Percentiles rank a stretch among this genome's conserved stretches.
Conservation (phyloP, 345 rosid genomes). For the Citrus reticulata region DNA sequence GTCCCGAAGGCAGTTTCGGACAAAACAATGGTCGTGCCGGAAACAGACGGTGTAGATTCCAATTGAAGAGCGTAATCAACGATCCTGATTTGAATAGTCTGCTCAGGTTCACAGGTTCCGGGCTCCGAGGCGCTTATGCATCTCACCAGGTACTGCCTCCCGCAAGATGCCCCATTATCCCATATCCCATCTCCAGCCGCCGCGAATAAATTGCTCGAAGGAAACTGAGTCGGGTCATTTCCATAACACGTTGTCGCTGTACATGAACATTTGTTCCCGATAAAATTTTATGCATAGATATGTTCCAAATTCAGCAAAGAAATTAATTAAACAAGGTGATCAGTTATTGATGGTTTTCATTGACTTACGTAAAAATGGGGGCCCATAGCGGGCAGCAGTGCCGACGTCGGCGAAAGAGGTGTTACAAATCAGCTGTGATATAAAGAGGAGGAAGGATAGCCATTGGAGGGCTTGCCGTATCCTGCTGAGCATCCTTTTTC, state of each 20-base stretch:
- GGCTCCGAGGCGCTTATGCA: slow-evolving; percentile 48
- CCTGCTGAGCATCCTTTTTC: neutral
- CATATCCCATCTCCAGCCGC: slow-evolving; percentile 71
- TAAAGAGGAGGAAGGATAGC: neutral
- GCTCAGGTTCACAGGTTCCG: slow-evolving; percentile 29
- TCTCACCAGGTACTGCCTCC: slow-evolving; percentile 54
- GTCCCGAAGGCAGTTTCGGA: slow-evolving; percentile 44
- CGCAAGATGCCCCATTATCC: slow-evolving; percentile 70
- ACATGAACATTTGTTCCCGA: too few relatives aligned
- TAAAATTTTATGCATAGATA: too few relatives aligned
- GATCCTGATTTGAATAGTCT: slow-evolving; percentile 45
- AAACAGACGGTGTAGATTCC: slow-evolving; percentile 8
- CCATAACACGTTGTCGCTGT: slow-evolving; percentile 47
- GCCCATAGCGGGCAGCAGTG: slow-evolving; percentile 38
- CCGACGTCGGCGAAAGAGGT: slow-evolving; percentile 38
- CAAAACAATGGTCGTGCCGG: slow-evolving; percentile 42
- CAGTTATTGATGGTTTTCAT: too few relatives aligned
- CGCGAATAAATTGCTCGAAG: slow-evolving; percentile 52
- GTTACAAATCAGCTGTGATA: neutral
- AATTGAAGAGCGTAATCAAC: slow-evolving; percentile 36
- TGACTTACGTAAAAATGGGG: slow-evolving; percentile 52
- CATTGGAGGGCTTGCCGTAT: neutral
- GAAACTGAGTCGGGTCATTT: slow-evolving; percentile 42
- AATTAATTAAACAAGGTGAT: too few relatives aligned
- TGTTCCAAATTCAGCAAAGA: too few relatives aligned